Evolutionary conservation across 495 filamentous ascomycete genomes (phyloP), one percentile per base, ranked within the genome.

Genomic region (Neurospora tetraspora): DNA sequence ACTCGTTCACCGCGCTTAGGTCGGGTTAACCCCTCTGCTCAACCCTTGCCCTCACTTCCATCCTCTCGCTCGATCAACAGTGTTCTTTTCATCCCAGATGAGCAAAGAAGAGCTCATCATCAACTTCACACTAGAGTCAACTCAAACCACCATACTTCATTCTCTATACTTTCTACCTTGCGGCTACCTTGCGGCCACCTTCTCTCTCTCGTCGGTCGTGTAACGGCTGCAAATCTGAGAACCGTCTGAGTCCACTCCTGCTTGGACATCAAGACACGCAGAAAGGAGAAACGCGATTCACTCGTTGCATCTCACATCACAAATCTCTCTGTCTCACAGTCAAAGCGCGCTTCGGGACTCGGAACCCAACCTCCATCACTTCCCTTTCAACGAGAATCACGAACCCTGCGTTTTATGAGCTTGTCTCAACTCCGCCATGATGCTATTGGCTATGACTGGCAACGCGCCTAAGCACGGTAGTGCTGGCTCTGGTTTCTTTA

Each of bases 271-370:
- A 36, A 34, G 14, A 65, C 27, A 34, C 27, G 53, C 53, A 65
- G 53, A 16, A 31, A 65, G 11, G 20, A 59, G 47, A 27, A 20
- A 7, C 47, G 47, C 5, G 47, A 14, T 59, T 59, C 20, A 59
- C 53, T 4, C 53, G 53, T 3, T 31, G 23, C 5, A 65, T 16
- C 23, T 61, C 5, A 31, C 47, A 65, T 27, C 47, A 59, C 20
- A 4, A 16, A 27, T 2, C 14, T 31, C 23, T 61, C 53, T 34
- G 53, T 65, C 34, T 39, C 39, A 68, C n/a, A 43, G 38, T 69
- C 14, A 20, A 68, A 11, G 68, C 34, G 69, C 69, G 68, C 68
- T 70, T 73, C 72, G 53, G 71, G 45, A 71, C 53, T n/a, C 18
- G 20, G 23, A 47, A 53, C 18, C 34, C n/a, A 9, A 39, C 31